Evolutionary conservation across 371 early-diverging fungal genomes (phyloP).

Genomic region (Syncephalastrum monosporum): DNA sequence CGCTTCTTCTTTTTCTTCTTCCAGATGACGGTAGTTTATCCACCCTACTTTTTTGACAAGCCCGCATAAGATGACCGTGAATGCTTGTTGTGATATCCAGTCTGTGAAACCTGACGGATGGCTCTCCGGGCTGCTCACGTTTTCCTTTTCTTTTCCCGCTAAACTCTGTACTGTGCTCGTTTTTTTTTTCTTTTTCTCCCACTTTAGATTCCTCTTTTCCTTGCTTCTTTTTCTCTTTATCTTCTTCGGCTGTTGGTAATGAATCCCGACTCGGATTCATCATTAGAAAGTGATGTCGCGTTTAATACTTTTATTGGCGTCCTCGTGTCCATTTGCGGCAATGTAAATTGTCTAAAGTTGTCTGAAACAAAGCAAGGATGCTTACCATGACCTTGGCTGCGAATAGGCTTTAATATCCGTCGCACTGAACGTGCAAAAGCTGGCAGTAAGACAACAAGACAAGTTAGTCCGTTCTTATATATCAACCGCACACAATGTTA

Average conservation of each 20-base stretch:
- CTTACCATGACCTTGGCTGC: background rate
- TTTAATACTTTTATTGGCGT: conserved; percentile 65
- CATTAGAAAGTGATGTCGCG: conserved; percentile 21
- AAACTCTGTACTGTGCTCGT: too few species aligned
- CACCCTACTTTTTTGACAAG: too few species aligned
- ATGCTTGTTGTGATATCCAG: too few species aligned
- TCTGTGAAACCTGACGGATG: too few species aligned
- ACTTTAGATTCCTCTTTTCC: conserved; percentile 6
- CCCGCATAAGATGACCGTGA: too few species aligned
- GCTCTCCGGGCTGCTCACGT: too few species aligned
- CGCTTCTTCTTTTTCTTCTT: too few species aligned
- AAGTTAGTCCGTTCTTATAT: too few species aligned
- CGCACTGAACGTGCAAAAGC: conserved; percentile 72
- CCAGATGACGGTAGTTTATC: too few species aligned
- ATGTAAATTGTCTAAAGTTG: conserved; percentile 36
- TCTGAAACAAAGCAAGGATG: background rate
- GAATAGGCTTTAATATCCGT: conserved; percentile 63
- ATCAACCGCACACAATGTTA: background rate
- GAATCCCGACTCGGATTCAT: background rate
- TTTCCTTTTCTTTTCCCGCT: too few species aligned
- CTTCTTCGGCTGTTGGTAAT: conserved; percentile 1
- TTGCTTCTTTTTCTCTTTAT: background rate
- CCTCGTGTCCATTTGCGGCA: conserved; percentile 60
- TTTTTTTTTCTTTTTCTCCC: background rate
- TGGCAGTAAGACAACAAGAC: conserved; percentile 51